phyloP scores from a whole-genome alignment of 2,329 filamentous ascomycete genomes.

The Arthrobotrys entomopaga region DNA sequence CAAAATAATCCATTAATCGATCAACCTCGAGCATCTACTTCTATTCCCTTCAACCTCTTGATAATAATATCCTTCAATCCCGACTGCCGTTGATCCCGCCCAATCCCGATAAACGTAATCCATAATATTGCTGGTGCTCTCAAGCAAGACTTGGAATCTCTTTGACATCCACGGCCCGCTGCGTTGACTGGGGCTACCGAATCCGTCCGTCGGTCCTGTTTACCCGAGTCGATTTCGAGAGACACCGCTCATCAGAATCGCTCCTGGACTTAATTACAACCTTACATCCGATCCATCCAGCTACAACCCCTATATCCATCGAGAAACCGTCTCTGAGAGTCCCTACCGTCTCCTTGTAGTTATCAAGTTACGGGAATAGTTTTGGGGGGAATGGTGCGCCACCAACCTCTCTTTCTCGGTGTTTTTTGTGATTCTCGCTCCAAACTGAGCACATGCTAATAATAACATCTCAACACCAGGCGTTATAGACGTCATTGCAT shows the following conservation, averaged over 20 bases:
- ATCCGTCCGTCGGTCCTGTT: constrained; percentile 29
- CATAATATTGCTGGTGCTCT: not conserved
- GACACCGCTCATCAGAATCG: not conserved
- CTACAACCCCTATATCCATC: not conserved
- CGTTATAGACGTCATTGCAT: constrained; percentile 16
- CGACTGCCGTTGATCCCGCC: not conserved
- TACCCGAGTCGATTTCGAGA: constrained; percentile 9
- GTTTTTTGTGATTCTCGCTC: constrained; percentile 4
- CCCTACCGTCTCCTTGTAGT: no score
- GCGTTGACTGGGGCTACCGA: constrained; percentile 29
- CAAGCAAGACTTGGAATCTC: not conserved
- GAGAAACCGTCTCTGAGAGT: not conserved
- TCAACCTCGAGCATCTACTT: no score
- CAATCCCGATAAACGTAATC: not conserved
- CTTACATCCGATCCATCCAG: constrained; percentile 32
- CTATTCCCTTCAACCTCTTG: no score
- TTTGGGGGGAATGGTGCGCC: constrained; percentile 32
- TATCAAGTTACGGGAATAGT: no score
- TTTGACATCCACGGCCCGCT: constrained; percentile 6
- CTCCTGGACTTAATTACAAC: constrained; percentile 29
- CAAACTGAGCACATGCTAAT: not conserved
- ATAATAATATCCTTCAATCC: no score
- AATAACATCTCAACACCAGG: constrained; percentile 1
- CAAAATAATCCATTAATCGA: not conserved
- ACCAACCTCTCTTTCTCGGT: not conserved